phyloP scores from a whole-genome alignment of 2,329 filamentous ascomycete genomes.

The Sarocladium strictum region DNA sequence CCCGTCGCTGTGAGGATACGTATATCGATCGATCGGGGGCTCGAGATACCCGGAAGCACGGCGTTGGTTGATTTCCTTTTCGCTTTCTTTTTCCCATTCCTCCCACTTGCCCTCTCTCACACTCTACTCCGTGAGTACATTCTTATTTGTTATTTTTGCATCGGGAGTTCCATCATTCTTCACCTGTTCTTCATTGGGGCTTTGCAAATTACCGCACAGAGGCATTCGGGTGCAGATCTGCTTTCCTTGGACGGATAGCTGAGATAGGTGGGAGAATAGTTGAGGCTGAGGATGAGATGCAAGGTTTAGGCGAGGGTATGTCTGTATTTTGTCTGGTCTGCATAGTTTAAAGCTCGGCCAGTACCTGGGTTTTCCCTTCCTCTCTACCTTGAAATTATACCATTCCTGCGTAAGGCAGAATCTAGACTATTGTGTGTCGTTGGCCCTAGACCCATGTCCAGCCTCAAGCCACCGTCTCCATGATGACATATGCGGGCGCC shows the following conservation, averaged over 20 bases:
- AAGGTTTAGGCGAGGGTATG: not conserved
- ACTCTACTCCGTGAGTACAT: not conserved
- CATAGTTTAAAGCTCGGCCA: not conserved
- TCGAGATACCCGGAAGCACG: slow-evolving; percentile 12
- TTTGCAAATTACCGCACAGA: not conserved
- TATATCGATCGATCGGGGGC: slow-evolving; percentile 5
- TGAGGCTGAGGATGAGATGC: no score
- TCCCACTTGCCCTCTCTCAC: not conserved
- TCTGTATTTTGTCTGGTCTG: not conserved
- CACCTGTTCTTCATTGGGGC: not conserved
- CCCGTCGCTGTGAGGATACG: not conserved
- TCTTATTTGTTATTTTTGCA: no score
- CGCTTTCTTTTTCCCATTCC: not conserved
- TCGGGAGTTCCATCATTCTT: not conserved
- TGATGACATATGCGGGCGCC: slow-evolving; percentile 4
- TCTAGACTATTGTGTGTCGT: no score
- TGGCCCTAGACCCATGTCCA: not conserved
- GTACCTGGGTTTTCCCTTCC: not conserved
- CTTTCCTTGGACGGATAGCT: not conserved
- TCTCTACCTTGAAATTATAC: not conserved
- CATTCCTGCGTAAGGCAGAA: no score
- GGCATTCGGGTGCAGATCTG: not conserved
- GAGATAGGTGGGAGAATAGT: no score
- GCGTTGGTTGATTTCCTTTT: slow-evolving; percentile 9
- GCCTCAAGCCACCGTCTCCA: not conserved